Percentiles rank a stretch among this genome's conserved stretches.
phyloP scores from a whole-genome alignment of 106 monocot genomes.

The Iris macrosiphon region DNA sequence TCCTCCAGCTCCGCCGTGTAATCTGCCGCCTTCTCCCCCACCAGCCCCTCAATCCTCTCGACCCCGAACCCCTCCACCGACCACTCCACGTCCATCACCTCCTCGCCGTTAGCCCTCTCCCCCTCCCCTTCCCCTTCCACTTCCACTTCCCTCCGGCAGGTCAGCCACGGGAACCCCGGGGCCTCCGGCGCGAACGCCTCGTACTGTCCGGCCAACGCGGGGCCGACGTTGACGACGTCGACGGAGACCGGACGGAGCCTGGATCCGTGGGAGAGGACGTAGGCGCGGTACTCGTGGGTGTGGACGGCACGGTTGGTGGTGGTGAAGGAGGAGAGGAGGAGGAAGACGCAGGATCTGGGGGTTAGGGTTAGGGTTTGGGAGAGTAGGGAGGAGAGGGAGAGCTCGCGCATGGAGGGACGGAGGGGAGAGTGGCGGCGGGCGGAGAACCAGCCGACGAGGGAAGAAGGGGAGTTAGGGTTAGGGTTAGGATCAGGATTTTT shows the following conservation, averaged over 20 bases:
- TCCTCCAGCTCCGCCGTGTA: conserved; percentile 43
- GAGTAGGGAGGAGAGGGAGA: conserved; percentile 39
- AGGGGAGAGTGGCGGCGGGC: conserved; percentile 37
- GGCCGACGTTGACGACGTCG: conserved; percentile 47
- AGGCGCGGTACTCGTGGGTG: conserved; percentile 51
- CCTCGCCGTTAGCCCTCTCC: conserved; percentile 23
- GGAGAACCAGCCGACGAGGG: conserved; percentile 48
- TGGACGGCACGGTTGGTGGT: conserved; percentile 41
- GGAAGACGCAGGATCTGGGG: conserved; percentile 22
- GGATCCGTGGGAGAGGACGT: conserved; percentile 13
- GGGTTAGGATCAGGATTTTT: too few relatives aligned
- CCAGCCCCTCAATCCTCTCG: conserved; percentile 26
- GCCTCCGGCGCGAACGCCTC: conserved; percentile 29
- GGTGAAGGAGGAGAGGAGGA: conserved; percentile 40
- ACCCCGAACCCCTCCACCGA: conserved; percentile 35
- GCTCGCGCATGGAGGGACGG: conserved; percentile 67
- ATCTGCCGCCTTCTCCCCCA: conserved; percentile 21
- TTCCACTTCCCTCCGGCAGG: too few relatives aligned
- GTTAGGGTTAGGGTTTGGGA: conserved; percentile 18
- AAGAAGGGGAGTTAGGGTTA: conserved; percentile 3
- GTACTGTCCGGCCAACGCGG: conserved; percentile 38
- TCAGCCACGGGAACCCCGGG: conserved; percentile 20
- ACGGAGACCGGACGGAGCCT: conserved; percentile 37
- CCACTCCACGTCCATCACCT: conserved; percentile 16
- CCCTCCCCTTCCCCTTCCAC: conserved; percentile 11